These are phyloP conservation scores for Blastocladiella britannica DNA, from an alignment of 192 early-diverging fungal species.

Conservation along the genomic window DNA sequence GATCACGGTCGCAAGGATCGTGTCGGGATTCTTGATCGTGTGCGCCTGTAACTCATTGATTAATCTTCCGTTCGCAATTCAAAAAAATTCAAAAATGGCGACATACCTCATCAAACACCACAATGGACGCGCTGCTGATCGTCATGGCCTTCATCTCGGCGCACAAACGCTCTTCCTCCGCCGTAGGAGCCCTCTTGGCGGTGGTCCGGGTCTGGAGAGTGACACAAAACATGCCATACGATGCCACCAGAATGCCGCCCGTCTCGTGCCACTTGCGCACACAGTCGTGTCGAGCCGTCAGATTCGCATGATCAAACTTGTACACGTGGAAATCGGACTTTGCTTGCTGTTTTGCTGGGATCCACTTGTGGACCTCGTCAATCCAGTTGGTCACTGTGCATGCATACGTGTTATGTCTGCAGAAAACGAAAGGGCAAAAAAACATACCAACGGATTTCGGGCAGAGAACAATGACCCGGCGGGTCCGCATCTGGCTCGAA, in stretches of 20 bases:
- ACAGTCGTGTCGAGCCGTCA: background rate
- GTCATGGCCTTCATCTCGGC: too few relatives aligned
- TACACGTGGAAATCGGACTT: background rate
- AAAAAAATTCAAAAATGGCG: background rate
- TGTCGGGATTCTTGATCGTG: too few relatives aligned
- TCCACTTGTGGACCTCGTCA: conserved; percentile 3
- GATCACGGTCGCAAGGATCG: too few relatives aligned
- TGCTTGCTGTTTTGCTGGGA: background rate
- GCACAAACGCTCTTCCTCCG: background rate
- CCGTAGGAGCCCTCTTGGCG: background rate
- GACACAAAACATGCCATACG: background rate
- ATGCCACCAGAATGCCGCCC: background rate
- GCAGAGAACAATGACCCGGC: too few relatives aligned
- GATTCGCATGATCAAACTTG: background rate
- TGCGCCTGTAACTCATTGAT: background rate
- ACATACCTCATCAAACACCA: background rate
- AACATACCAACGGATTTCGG: too few relatives aligned
- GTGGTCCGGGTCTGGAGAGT: background rate
- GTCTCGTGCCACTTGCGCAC: background rate
- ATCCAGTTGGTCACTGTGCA: conserved; percentile 3
- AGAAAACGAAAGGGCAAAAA: too few relatives aligned
- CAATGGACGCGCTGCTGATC: background rate
- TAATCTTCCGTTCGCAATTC: background rate
- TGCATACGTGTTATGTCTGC: too few relatives aligned
- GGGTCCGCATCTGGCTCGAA: too few relatives aligned